Evolutionary conservation across 2,329 filamentous ascomycete species (phyloP).

Genomic region (Paradendryphiella salina): DNA sequence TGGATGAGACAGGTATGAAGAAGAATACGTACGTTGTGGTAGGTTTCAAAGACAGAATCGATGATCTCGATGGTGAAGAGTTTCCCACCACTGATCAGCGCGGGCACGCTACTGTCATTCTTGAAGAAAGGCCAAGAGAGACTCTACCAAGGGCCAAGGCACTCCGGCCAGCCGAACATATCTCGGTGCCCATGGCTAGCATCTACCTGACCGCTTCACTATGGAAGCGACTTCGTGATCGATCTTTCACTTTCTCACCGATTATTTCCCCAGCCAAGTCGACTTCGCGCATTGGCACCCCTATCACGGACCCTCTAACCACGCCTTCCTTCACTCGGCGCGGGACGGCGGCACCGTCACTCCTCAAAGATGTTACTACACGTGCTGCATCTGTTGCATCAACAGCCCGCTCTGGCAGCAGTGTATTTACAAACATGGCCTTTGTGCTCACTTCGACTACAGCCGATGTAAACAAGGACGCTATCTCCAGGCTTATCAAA

Average conservation of each 20-base stretch:
- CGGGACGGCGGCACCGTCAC: conserved; percentile 27
- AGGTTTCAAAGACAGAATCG: conserved; percentile 48
- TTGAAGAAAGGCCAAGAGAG: conserved; percentile 49
- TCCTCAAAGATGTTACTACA: conserved; percentile 32
- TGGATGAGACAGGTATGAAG: conserved; percentile 52
- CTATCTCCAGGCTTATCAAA: conserved; percentile 65
- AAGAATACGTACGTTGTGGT: conserved; percentile 51
- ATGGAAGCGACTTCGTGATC: conserved; percentile 49
- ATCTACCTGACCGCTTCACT: conserved; percentile 53
- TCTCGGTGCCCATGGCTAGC: conserved; percentile 47
- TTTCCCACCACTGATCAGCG: conserved; percentile 48
- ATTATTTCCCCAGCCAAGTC: conserved; percentile 22
- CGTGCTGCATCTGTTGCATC: conserved; percentile 39
- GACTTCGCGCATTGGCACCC: conserved; percentile 31
- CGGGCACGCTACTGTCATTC: conserved; percentile 48
- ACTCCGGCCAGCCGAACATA: conserved; percentile 23
- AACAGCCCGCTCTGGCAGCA: conserved; percentile 32
- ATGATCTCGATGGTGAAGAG: conserved; percentile 28
- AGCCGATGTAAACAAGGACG: conserved; percentile 58
- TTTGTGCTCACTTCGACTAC: conserved; percentile 78
- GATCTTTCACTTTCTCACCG: conserved; percentile 40
- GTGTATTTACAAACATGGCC: conserved; percentile 76
- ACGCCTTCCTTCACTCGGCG: conserved; percentile 58
- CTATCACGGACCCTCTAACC: conserved; percentile 41
- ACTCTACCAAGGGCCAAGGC: conserved; percentile 37